Percentiles rank a stretch among this genome's conserved stretches.
Evolutionary conservation across 176 grass and related monocot genomes (phyloP).

Genomic region (Ampelocalamus luodianensis): DNA sequence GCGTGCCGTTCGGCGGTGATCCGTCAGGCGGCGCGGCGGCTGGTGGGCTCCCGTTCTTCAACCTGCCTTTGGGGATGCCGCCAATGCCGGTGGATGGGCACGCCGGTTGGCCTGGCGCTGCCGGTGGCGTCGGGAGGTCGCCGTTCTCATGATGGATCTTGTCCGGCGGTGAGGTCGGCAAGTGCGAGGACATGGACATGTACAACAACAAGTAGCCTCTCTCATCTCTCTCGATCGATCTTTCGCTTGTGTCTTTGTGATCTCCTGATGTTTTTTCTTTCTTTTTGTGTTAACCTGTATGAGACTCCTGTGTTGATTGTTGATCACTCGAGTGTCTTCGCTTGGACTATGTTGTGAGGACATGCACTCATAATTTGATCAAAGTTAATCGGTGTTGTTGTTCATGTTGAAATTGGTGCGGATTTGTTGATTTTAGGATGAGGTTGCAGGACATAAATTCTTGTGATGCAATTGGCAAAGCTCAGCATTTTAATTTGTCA

Average conservation of each 20-base stretch:
- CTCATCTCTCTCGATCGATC: constrained; percentile 12
- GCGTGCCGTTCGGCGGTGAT: constrained; percentile 36
- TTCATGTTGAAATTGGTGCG: constrained; percentile 20
- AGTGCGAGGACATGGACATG: constrained; percentile 47
- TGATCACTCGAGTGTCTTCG: constrained; percentile 39
- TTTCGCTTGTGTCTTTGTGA: constrained; percentile 36
- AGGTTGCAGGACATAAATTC: constrained; percentile 24
- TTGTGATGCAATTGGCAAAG: constrained; percentile 5
- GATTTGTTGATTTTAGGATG: neutral
- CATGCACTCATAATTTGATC: constrained; percentile 57
- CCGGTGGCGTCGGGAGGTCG: constrained; percentile 44
- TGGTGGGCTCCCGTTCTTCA: constrained; percentile 77
- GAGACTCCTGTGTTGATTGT: constrained; percentile 45
- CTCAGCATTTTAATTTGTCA: neutral
- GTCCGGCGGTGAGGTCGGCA: neutral
- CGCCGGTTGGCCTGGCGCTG: constrained; percentile 48
- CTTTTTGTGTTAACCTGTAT: constrained; percentile 53
- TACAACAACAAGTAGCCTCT: constrained; percentile 55
- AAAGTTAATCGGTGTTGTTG: constrained; percentile 32
- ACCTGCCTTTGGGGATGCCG: constrained; percentile 77
- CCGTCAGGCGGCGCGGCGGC: constrained; percentile 26
- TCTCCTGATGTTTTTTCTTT: constrained; percentile 48
- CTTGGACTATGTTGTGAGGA: constrained; percentile 42
- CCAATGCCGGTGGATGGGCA: constrained; percentile 80
- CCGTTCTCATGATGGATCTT: constrained; percentile 48